These are phyloP conservation scores for Geotrichum bryndzae DNA, from an alignment of 1,139 yeast species.

Conservation along the genomic window DNA sequence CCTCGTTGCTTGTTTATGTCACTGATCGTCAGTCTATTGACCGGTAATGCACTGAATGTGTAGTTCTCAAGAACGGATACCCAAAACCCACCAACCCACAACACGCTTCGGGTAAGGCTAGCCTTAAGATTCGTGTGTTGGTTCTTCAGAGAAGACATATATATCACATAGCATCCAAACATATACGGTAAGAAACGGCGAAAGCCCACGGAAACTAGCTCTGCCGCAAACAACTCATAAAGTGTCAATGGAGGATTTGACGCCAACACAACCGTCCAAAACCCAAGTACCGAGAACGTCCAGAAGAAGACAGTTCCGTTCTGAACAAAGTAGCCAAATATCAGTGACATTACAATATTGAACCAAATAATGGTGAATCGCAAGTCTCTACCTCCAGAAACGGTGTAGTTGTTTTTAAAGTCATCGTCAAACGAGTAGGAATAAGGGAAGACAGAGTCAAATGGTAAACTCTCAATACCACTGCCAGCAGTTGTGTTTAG, in stretches of 20 bases:
- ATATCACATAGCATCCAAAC: conserved; percentile 66
- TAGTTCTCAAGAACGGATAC: conserved; percentile 77
- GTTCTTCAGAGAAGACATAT: conserved; percentile 48
- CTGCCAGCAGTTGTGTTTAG: conserved; percentile 40
- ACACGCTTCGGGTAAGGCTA: conserved; percentile 46
- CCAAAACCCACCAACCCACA: conserved; percentile 85
- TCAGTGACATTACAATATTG: conserved; percentile 52
- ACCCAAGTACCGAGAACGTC: conserved; percentile 61
- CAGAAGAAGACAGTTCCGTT: conserved; percentile 57
- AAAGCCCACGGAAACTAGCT: conserved; percentile 62
- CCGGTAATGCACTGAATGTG: conserved; percentile 82
- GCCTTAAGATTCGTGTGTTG: conserved; percentile 31
- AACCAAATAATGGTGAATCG: conserved; percentile 50
- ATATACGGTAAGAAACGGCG: conserved; percentile 71
- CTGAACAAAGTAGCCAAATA: conserved; percentile 51
- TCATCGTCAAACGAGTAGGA: conserved; percentile 53
- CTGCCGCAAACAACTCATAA: conserved; percentile 43
- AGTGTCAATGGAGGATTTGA: conserved; percentile 69
- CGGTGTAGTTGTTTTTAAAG: conserved; percentile 27
- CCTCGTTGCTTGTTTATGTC: conserved; percentile 76
- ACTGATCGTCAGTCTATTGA: conserved; percentile 67
- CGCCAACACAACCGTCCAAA: conserved; percentile 76
- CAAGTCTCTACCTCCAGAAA: conserved; percentile 59
- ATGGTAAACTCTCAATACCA: conserved; percentile 50
- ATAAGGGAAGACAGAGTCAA: conserved; percentile 68